These are phyloP conservation scores for Termitomyces sp. DNA, from an alignment of 768 basidiomycete species.

Conservation along the genomic window DNA sequence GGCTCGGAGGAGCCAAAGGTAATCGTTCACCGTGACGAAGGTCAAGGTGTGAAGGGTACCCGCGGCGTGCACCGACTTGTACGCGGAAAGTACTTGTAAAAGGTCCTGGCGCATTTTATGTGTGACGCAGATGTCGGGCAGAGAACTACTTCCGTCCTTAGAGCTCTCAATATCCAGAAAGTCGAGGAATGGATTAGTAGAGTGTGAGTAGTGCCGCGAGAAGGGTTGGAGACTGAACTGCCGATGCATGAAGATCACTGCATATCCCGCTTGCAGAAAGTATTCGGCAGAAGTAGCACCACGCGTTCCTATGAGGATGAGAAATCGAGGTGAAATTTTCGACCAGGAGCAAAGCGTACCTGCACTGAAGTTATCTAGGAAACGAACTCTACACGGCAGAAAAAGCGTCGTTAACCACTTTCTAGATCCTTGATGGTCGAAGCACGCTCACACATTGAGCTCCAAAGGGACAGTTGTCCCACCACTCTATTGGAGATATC, in stretches of 20 bases:
- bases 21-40: conserved; percentile 94
- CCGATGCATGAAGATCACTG: conserved; percentile 98
- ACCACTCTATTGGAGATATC: conserved; percentile 64
- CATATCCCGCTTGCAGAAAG: conserved; percentile 90
- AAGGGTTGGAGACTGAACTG: conserved; percentile 98
- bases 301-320: conserved; percentile 66
- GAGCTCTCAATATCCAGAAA: conserved; percentile 68
- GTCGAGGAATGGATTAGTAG: conserved; percentile 96
- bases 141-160: conserved; percentile 16
- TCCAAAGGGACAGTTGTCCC: conserved; percentile 98
- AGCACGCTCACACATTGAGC: conserved; percentile 89
- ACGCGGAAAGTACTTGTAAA: conserved; percentile 65
- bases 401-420: conserved; percentile 13
- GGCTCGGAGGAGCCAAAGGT: conserved; percentile 85
- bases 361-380: conserved; percentile 98
- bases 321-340: neutral
- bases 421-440: conserved; percentile 18
- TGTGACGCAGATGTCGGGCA: conserved; percentile 60
- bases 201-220: conserved; percentile 96
- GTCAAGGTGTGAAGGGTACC: conserved; percentile 80
- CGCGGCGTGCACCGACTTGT: conserved; percentile 72
- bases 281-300: conserved; percentile 98
- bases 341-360: conserved; percentile 42
- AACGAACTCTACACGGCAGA: conserved; percentile 72
- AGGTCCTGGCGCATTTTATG: conserved; percentile 60